Base-by-base conservation (phyloP, 1,139 yeast genomes). In the Suzukiozyma palmioleophila region DNA sequence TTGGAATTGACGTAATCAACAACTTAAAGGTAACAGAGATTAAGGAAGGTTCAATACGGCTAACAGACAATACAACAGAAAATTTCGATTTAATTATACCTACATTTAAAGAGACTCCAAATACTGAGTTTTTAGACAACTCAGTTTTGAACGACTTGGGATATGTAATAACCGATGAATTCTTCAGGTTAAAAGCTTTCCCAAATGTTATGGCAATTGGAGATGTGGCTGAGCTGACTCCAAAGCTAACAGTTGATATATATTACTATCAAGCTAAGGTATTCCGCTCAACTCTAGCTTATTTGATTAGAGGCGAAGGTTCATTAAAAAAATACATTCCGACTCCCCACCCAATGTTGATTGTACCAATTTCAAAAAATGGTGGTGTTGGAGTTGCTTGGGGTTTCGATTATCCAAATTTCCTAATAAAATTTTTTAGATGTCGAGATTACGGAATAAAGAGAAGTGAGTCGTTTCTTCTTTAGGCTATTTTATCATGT, bases 361-460 rank as follows among this genome's bases (percentile, higher is more conserved):
- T 63, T 1, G 57, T 65, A 10, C 73, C 74, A 10, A 55, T 67
- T 36, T 62, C 69, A 3, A 57, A 53, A 44, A 46, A 52, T 2
- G 69, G 69, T 16, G 74, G 73, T 18, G 64, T 66, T 36, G 72
- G 69, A 12, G 36, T 51, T 8, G 24, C 52, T 0, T 60, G 49
- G 42, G 71, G 69, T 4, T 56, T 53, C 47, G 28, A 43, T 3
- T 39, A 56, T 8, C 72, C 73, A 2, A 57, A 42, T 34, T 64
- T 66, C 40, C 12, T 63, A 9, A 60, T 64, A 13, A 43, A 48
- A 43, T n/a, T 46, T 8, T 6, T 56, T 16, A 69, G 66, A 47
- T 36, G 56, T 3, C 56, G 45, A 35, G 58, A 56, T 39, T 60
- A 32, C 32, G 48, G 53, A 49, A 45, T 59, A 26, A 37, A 56